phyloP scores from a whole-genome alignment of 1,284 basidiomycete species.

The Athelia sp. region DNA sequence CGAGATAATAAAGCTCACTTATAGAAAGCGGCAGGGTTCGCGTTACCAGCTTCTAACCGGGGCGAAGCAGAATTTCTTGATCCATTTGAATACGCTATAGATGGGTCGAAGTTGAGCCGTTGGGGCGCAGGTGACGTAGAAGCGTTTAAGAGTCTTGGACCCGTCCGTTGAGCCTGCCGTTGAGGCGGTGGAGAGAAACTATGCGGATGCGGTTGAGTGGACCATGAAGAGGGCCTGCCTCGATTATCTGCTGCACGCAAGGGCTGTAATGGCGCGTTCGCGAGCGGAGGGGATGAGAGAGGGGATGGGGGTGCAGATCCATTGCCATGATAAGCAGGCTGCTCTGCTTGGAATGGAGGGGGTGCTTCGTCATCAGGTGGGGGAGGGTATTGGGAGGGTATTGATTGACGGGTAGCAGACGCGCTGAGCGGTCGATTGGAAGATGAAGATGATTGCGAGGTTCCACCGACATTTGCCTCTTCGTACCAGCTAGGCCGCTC shows the following conservation, averaged over 20 bases:
- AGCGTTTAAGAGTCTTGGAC: not conserved
- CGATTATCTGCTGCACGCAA: conserved; percentile 6
- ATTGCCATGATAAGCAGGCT: conserved; percentile 5
- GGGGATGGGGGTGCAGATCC: conserved; percentile 6
- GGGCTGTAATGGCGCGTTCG: not conserved
- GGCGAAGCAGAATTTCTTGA: not conserved
- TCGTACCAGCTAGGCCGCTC: conserved; percentile 28
- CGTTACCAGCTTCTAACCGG: not conserved
- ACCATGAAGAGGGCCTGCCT: conserved; percentile 4
- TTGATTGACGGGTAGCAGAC: conserved; percentile 2
- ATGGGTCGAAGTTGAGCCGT: conserved; percentile 16
- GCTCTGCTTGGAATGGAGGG: conserved; percentile 5
- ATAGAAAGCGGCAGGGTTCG: not conserved
- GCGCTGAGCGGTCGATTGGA: conserved; percentile 1
- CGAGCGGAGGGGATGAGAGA: not conserved
- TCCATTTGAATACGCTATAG: not conserved
- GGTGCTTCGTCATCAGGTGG: conserved; percentile 5
- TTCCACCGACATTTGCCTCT: conserved; percentile 17
- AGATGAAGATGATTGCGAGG: not conserved
- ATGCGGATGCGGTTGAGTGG: conserved; percentile 6
- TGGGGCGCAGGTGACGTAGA: not conserved
- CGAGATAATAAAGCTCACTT: not conserved
- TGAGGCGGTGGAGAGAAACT: conserved; percentile 5
- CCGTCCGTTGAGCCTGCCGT: not conserved
- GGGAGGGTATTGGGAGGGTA: conserved; percentile 9